Evolutionary conservation across 1,139 yeast genomes (phyloP).

Genomic region (Taphrina deformans): DNA sequence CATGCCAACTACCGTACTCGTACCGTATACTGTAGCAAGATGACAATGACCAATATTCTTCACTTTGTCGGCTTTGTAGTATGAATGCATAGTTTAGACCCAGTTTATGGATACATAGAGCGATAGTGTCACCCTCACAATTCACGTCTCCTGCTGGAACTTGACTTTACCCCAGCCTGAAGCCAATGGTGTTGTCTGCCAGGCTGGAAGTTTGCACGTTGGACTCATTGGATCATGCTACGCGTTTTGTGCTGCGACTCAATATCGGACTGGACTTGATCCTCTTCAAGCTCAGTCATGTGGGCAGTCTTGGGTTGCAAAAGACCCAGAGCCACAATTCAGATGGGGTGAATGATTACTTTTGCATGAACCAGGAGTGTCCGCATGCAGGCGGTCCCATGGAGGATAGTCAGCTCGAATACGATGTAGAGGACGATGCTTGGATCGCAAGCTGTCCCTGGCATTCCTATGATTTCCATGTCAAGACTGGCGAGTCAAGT

Average conservation of each 20-base stretch:
- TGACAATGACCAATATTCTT: too few species aligned
- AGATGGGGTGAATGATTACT: conserved; percentile 16
- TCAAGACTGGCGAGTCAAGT: conserved; percentile 17
- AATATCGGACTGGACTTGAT: background rate
- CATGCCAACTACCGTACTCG: too few species aligned
- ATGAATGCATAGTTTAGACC: too few species aligned
- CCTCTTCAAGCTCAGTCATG: background rate
- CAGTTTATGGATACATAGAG: too few species aligned
- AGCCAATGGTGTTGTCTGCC: background rate
- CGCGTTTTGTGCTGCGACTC: background rate
- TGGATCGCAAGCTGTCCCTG: conserved; percentile 31
- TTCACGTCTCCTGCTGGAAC: too few species aligned
- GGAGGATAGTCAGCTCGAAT: conserved; percentile 17
- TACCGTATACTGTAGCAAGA: too few species aligned
- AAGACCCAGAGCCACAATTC: background rate
- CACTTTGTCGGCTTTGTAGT: too few species aligned
- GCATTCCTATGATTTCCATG: conserved; percentile 25
- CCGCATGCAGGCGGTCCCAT: conserved; percentile 31
- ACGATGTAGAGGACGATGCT: conserved; percentile 22
- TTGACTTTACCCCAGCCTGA: too few species aligned
- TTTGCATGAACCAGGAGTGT: conserved; percentile 28
- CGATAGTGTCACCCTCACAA: too few species aligned
- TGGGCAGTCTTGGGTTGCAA: background rate
- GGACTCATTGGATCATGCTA: background rate
- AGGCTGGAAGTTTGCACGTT: background rate